Base-by-base conservation (phyloP, 2,329 filamentous ascomycete species). In the Pseudocercospora eumusae region DNA sequence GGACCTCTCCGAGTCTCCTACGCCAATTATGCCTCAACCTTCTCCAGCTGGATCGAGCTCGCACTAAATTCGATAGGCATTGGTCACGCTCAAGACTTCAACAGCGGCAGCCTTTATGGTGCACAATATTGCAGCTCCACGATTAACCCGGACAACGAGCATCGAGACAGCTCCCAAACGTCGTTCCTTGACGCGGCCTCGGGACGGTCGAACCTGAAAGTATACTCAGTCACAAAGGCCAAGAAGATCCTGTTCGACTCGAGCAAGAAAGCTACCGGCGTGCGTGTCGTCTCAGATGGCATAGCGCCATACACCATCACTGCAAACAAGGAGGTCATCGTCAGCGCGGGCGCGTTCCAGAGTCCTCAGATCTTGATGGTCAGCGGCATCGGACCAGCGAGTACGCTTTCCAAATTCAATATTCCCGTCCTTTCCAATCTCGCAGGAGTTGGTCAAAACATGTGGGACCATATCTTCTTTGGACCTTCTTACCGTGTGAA, bases 281-380 rank as follows among this genome's bases (percentile, higher is more conserved):
- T 72, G 23, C 13, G 65, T 55, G 67, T 69, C 28, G 47, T 27
- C 1, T 18, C 47, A 13, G 36, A 15, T 8, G 59, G 28, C 5
- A 15, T 56, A 11, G n/a, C 55, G 13, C 47, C 52, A 2, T 64
- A 52, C 33, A 71, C 36, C 23, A 62, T 73, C 44, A 59, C 59
- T 0, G 77, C 77, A 0, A 74, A 68, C 6, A 76, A 76, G 42
- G 78, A 81, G 65, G 76, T 81, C 31, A 78, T 82, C 25, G 61
- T 81, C 0, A 77, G 76, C n/a, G 80, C 72, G 6, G 86, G 86
- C 20, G 81, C 84, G 0, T 88, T 84, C 73, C 86, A 88, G 75
- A 82, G 82, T 1, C 86, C 86, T 8, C 86, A 89, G 73, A 75
- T 89, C 2, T 81, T 90, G 11, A 85, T 87, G 76, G 81, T 88